These are phyloP conservation scores for Coniochaeta sp. DNA, from an alignment of 2,329 filamentous ascomycete genomes.

Conservation along the genomic window DNA sequence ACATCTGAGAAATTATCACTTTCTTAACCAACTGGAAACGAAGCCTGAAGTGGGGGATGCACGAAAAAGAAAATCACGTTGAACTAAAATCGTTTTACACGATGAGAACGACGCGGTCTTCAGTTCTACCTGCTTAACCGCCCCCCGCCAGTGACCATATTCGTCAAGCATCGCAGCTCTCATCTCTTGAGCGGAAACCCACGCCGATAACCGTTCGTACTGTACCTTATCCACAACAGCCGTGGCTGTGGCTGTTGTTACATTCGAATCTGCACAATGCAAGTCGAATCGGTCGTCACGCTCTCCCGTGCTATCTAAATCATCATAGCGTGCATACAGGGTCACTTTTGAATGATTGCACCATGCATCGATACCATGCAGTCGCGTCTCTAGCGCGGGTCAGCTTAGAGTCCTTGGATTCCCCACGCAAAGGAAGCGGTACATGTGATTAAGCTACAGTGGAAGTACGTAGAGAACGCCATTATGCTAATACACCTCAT, in stretches of 20 bases:
- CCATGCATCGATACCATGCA: background rate
- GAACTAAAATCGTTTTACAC: too few relatives aligned
- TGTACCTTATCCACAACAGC: background rate
- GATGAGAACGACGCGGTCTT: too few relatives aligned
- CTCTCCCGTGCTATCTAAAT: background rate
- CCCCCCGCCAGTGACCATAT: background rate
- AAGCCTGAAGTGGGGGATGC: background rate
- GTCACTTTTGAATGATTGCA: background rate
- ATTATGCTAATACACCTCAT: too few relatives aligned
- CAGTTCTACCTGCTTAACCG: too few relatives aligned
- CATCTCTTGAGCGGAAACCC: background rate
- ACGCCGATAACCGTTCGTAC: background rate
- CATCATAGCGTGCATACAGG: background rate
- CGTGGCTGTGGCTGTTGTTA: background rate
- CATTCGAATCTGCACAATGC: background rate
- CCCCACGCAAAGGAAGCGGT: background rate
- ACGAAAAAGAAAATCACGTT: too few relatives aligned
- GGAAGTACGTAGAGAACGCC: too few relatives aligned
- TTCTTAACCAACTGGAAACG: background rate
- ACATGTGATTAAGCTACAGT: background rate
- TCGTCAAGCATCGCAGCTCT: background rate
- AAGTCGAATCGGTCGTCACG: background rate
- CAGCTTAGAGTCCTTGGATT: background rate
- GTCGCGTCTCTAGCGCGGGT: background rate
- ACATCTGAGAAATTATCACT: background rate